Evolutionary conservation across 768 basidiomycete genomes (phyloP), one percentile per base, ranked within the genome.

Genomic region (Phlegmacium glaucopus): DNA sequence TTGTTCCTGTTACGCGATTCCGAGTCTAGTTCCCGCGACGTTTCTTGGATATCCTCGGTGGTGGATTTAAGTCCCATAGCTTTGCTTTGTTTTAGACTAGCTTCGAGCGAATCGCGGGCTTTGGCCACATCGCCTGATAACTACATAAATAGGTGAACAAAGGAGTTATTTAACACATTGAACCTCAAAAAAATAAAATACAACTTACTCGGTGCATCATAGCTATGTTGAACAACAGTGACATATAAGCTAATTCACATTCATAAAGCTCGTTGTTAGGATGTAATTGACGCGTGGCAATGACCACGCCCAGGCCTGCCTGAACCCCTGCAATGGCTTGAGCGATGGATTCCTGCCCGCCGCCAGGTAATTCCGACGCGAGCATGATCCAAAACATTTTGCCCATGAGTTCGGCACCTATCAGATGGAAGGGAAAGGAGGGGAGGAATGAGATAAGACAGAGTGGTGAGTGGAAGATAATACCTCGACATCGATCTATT

Each of bases 311-410:
- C 2, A 72, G 54, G 18, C 63, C 65, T 53, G 80, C 78, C 27
- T 67, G 69, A 4, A 82, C 79, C 83, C 84, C 87, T 1, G 74
- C 64, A 55, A 85, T 83, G 1, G 85, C 83, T 54, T 75, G 71
- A 12, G 61, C 58, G 16, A 75, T 54, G 3, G 54, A 54, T 38
- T 76, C 70, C 15, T 61, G 53, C 6, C 57, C 49, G 27, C 58
- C 57, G 28, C 60, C 28, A 29, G 50, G 52, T 8, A 51, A 27
- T n/a, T 49, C 40, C 44, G 17, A 61, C 13, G 71, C 70, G 15
- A 76, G 54, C 30, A 75, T 68, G 28, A 77, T 63, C 38, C 76
- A 71, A 12, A 72, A 68, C 28, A 78, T 57, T 49, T 71, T 70
- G 22, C 66, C 65, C 76, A 78, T 77, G 3, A 77, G 49, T 49